These are phyloP conservation scores for Pleurozium schreberi DNA, from an alignment of 225 moss, liverwort and hornwort species.

Conservation along the genomic window DNA sequence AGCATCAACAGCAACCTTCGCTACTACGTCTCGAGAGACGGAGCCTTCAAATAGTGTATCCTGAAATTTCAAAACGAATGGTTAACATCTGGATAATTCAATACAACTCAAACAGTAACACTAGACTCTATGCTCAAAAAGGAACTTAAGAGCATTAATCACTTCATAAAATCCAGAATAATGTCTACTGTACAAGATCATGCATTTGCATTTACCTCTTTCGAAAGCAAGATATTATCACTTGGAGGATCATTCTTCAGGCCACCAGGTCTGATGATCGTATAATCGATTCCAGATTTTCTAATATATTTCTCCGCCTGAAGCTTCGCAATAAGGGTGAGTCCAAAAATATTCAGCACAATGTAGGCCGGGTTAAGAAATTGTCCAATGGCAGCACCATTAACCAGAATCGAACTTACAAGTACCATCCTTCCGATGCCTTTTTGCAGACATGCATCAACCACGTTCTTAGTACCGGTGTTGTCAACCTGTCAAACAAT, in stretches of 20 bases:
- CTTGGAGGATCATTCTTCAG: conserved; percentile 70
- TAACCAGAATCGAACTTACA: conserved; percentile 61
- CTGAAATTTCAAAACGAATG: background rate
- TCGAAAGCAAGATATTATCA: conserved; percentile 47
- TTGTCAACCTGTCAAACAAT: conserved; percentile 51
- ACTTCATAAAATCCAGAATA: background rate
- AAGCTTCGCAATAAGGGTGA: conserved; percentile 71
- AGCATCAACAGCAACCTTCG: conserved; percentile 69
- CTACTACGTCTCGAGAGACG: conserved; percentile 67
- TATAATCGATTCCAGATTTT: conserved; percentile 78
- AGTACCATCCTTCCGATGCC: conserved; percentile 60
- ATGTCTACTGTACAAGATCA: background rate
- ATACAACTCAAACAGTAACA: background rate
- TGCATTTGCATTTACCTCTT: conserved; percentile 27
- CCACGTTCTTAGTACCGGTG: conserved; percentile 59
- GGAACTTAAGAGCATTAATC: background rate
- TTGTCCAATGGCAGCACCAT: conserved; percentile 72
- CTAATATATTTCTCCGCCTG: conserved; percentile 74
- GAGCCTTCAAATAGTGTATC: conserved; percentile 67
- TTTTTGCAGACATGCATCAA: conserved; percentile 50
- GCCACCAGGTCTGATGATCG: conserved; percentile 78
- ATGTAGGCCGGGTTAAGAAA: conserved; percentile 72
- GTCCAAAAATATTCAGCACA: conserved; percentile 66
- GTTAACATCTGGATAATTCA: background rate
- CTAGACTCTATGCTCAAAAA: background rate